Base-by-base conservation (phyloP, 805 yeast species). In the Dipodascus geniculatus region DNA sequence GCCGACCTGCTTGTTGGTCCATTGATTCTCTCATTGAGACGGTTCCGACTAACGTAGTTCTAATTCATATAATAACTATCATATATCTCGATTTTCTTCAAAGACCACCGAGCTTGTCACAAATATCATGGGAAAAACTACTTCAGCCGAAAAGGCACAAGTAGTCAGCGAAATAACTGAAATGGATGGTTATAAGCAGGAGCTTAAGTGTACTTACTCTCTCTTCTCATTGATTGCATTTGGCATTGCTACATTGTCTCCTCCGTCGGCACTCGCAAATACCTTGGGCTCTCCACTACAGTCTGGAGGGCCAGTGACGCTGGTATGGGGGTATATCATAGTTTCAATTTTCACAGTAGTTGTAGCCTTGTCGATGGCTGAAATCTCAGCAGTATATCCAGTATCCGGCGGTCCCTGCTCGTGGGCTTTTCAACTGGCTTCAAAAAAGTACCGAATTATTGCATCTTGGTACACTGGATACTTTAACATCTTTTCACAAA, bases 321-420 rank as follows among this genome's bases (percentile, higher is more conserved):
- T 83, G 23, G 79, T 84, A 3, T 82, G 84, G 83, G 77, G 76
- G 9, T 74, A 74, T 69, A 58, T 82, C 20, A 68, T 80, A 22
- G 82, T 81, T 31, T 71, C 79, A 65, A 56, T 72, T 23, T 78
- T 82, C 50, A 74, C 83, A 51, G 66, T 78, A 47, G 73, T 74
- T 17, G 86, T 82, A 48, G 85, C 82, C 3, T 66, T 74, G 48
- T 74, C 82, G 19, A 71, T 83, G 77, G 86, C 86, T 0, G 88
- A 83, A 61, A 71, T 82, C 22, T 76, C 84, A 16, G 74, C 79
- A 24, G 83, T 84, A 2, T 79, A 76, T 64, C 88, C 88, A 28
- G 82, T 83, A 9, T 72, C 83, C 17, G 79, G 85, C 20, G 88
- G 88, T 48, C 76, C 83, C 16, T 85, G 85, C 51, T 82, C 82